These are phyloP conservation scores for Physcia stellaris DNA, from an alignment of 495 filamentous ascomycete species.

Conservation along the genomic window DNA sequence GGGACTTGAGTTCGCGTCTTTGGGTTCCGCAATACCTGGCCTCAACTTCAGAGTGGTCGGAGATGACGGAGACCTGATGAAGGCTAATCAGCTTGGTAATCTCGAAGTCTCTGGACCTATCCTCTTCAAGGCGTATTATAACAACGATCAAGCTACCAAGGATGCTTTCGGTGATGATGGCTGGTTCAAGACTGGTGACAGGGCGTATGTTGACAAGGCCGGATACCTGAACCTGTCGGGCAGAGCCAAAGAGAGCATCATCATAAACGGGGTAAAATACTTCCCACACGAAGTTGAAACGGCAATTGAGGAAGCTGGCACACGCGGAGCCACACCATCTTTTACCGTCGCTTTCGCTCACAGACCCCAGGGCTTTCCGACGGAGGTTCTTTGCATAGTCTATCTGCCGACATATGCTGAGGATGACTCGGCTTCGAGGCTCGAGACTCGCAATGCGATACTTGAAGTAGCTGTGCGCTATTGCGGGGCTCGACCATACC, in stretches of 20 bases:
- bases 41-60: constrained; percentile 25
- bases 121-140: constrained; percentile 65
- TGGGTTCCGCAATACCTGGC: constrained; percentile 28
- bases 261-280: constrained; percentile 39
- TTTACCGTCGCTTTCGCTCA: constrained; percentile 21
- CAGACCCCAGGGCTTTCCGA: constrained; percentile 14
- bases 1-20: constrained; percentile 19
- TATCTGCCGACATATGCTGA: constrained; percentile 17
- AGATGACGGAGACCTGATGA: too few relatives aligned
- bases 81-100: constrained; percentile 10
- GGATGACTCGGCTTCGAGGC: constrained; percentile 1
- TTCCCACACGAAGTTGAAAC: constrained; percentile 27
- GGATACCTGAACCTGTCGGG: constrained; percentile 43
- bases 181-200: constrained; percentile 76
- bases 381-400: constrained; percentile 25
- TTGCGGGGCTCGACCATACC: constrained; percentile 1
- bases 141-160: constrained; percentile 48
- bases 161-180: constrained; percentile 56
- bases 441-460: constrained; percentile 2
- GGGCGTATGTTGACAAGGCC: constrained; percentile 44
- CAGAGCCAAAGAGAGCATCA: constrained; percentile 40
- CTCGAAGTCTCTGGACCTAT: constrained; percentile 35
- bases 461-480: neutral
- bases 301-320: constrained; percentile 25
- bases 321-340: constrained; percentile 17